Percentiles rank a stretch among this genome's conserved stretches.
phyloP scores from a whole-genome alignment of 1,139 yeast genomes.

The Suhomyces anneliseae region DNA sequence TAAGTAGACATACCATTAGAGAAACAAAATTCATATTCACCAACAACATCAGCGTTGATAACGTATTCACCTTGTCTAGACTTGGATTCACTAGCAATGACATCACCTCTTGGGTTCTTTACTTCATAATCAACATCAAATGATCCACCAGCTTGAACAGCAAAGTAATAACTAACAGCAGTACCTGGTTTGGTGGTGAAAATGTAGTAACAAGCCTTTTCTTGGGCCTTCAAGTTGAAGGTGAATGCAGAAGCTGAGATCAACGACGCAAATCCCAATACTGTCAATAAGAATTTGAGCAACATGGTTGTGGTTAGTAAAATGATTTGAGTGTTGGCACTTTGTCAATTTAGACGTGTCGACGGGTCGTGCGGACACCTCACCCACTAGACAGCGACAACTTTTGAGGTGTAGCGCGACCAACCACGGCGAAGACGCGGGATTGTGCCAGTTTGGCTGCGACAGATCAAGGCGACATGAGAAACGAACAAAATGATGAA shows the following conservation, averaged over 20 bases:
- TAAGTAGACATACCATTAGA: constrained; percentile 82
- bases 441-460: too few species aligned
- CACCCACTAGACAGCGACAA: too few species aligned
- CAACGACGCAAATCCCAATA: constrained; percentile 28
- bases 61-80: constrained; percentile 86
- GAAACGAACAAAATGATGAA: too few species aligned
- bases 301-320: constrained; percentile 14
- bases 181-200: constrained; percentile 66
- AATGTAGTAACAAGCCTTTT: constrained; percentile 73
- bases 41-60: constrained; percentile 64
- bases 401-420: too few species aligned
- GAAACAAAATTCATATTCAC: constrained; percentile 94
- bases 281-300: constrained; percentile 17
- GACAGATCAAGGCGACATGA: too few species aligned
- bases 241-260: constrained; percentile 66
- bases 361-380: constrained; percentile 4
- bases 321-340: constrained; percentile 5
- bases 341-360: constrained; percentile 10
- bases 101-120: constrained; percentile 63
- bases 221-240: constrained; percentile 75
- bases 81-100: constrained; percentile 58
- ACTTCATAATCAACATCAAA: constrained; percentile 82
- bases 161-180: constrained; percentile 78
- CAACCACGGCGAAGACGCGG: too few species aligned
- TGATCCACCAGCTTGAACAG: constrained; percentile 88